Conservation (phyloP, 768 basidiomycete species). For the Suillus luteus region DNA sequence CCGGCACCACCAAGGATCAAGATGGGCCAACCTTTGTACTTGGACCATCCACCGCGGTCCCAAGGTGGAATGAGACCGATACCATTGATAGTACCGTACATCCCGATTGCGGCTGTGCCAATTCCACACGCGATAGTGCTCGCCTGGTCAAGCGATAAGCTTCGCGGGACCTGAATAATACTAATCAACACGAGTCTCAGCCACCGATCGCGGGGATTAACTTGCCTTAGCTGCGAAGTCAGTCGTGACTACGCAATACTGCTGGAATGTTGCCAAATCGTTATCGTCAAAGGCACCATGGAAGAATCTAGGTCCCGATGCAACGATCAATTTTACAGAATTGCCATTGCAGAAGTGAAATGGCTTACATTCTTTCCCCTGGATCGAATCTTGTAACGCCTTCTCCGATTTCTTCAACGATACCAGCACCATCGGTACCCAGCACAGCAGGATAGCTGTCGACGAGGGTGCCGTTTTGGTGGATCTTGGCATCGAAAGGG, state of each 20-base stretch:
- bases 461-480: conserved; percentile 40
- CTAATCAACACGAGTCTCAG: conserved; percentile 4
- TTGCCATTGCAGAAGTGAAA: conserved; percentile 13
- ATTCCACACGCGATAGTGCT: conserved; percentile 50
- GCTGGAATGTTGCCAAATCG: conserved; percentile 44
- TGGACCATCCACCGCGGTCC: conserved; percentile 38
- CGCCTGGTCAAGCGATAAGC: conserved; percentile 49
- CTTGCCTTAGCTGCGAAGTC: conserved; percentile 43
- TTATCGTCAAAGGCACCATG: conserved; percentile 42
- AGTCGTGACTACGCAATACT: conserved; percentile 44
- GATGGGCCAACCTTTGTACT: conserved; percentile 46
- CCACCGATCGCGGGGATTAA: neutral
- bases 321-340: conserved; percentile 25
- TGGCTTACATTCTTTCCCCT: conserved; percentile 54
- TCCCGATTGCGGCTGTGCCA: conserved; percentile 50
- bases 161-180: conserved; percentile 44
- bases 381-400: conserved; percentile 50
- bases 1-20: conserved; percentile 50
- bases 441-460: conserved; percentile 47
- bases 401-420: conserved; percentile 52
- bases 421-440: conserved; percentile 54
- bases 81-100: conserved; percentile 46
- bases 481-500: conserved; percentile 56
- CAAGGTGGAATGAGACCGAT: conserved; percentile 43
- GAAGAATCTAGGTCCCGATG: conserved; percentile 36